Percentiles rank a stretch among this genome's conserved stretches.
These are phyloP conservation scores for Fusarium proliferatum DNA, from an alignment of 2,329 filamentous ascomycete species.

Conservation along the genomic window DNA sequence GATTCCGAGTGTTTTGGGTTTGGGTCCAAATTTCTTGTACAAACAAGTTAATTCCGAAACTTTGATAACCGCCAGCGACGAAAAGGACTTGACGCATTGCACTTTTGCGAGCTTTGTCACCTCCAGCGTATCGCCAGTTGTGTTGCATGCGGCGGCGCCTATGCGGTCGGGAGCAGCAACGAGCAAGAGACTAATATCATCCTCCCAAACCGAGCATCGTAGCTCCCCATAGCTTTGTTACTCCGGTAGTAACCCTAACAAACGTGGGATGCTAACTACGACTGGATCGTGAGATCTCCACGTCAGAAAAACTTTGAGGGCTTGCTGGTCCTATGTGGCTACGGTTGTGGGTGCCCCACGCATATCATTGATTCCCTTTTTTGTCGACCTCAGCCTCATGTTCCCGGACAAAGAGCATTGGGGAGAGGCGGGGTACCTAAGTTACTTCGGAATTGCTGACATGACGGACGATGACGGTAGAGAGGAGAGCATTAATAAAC, in stretches of 20 bases:
- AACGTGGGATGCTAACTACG: not conserved
- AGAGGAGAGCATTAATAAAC: conserved; percentile 1
- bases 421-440: not conserved
- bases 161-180: not conserved
- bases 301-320: conserved; percentile 15
- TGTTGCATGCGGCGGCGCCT: conserved; percentile 15
- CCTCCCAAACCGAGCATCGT: not conserved
- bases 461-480: conserved; percentile 35
- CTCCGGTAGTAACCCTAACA: not conserved
- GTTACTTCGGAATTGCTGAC: conserved; percentile 13
- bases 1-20: conserved; percentile 14
- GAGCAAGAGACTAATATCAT: not conserved
- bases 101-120: not conserved
- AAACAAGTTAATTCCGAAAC: conserved; percentile 20
- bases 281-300: conserved; percentile 8
- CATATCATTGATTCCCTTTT: conserved; percentile 3
- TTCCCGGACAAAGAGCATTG: conserved; percentile 8
- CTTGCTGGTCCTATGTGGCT: conserved; percentile 16
- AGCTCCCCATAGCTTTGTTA: conserved; percentile 7
- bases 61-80: conserved; percentile 32
- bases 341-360: conserved; percentile 2
- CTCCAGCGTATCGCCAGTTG: conserved; percentile 34
- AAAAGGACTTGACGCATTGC: conserved; percentile 7
- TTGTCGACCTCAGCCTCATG: conserved; percentile 18
- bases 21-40: conserved; percentile 5